Base-by-base conservation (phyloP, 2,329 filamentous ascomycete genomes). In the Penicillium sp. region DNA sequence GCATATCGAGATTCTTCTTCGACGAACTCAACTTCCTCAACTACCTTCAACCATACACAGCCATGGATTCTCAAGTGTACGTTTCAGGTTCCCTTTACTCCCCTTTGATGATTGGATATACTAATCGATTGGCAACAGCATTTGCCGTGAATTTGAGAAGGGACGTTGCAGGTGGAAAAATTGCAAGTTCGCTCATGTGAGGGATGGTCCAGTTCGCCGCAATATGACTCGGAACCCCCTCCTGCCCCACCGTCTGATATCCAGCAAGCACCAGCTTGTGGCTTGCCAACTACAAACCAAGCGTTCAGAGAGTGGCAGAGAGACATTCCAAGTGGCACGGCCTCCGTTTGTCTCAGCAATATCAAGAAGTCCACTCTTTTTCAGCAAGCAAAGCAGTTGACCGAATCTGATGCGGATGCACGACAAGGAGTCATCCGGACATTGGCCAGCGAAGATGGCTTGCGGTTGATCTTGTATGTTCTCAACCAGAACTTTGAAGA, bases 401-500 rank as follows among this genome's bases (percentile, higher is more conserved):
- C 67, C 27, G 49, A 62, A 3, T 43, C 49, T 4, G 56, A 62
- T 34, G 59, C 52, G 10, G 48, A 52, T 22, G 53, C 50, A 0
- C 42, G 59, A 8, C 67, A 71, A 38, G 51, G 63, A 19, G 63
- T 70, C 6, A 60, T 70, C 35, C 52, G 47, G 6, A 50, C 39
- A 27, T 60, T 71, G 3, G 52, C 68, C 9, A 54, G 37, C 3
- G 68, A 70, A 35, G 57, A 54, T 8, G 68, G 66, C 10, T 47
- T 70, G 22, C 53, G 44, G 28, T 46, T 63, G 7, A 58, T 71
- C 12, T 58, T 62, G 39, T 63, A 66, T 35, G 46, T 66, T 18
- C 41, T 63, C 16, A 46, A 63, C 28, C 50, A 43, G n/a, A 53
- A 61, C 3, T 61, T 58, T 28, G 38, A 53, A 14, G 10, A 35